Conservation (phyloP, 1,284 basidiomycete species). For the Ganoderma boninense region DNA sequence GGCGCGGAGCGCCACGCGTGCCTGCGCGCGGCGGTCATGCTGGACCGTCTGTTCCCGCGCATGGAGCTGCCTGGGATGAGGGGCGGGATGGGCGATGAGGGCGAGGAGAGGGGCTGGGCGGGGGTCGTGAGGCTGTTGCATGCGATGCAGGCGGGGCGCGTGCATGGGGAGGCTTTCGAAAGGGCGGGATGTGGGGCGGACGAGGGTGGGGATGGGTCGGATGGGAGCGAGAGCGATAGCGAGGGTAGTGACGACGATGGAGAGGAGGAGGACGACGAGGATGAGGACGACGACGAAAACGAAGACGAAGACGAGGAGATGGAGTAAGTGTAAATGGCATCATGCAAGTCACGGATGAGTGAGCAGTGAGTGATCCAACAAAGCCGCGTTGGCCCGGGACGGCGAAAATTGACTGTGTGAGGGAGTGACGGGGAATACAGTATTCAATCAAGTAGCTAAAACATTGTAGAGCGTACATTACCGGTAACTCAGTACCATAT, state of each 20-base stretch:
- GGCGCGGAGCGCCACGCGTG: not conserved
- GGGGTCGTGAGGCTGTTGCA: not conserved
- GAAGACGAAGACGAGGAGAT: no score
- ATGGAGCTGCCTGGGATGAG: not conserved
- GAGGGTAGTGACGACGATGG: not conserved
- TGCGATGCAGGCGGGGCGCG: not conserved
- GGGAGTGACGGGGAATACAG: no score
- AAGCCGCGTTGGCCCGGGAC: no score
- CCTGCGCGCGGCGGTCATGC: constrained; percentile 1
- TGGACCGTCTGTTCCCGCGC: constrained; percentile 12
- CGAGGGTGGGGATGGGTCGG: not conserved
- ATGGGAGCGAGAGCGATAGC: not conserved
- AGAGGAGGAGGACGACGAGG: not conserved
- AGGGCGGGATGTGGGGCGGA: not conserved
- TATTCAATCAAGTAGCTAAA: no score
- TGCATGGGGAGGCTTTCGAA: not conserved
- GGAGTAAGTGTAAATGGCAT: no score
- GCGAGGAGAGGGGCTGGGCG: not conserved
- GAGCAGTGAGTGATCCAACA: no score
- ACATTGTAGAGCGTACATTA: no score
- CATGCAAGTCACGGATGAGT: no score
- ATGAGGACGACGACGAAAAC: no score
- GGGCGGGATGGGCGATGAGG: not conserved
- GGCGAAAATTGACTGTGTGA: no score
- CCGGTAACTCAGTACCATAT: no score